Evolutionary conservation across 2,329 filamentous ascomycete species (phyloP), one percentile per base, ranked within the genome.

Genomic region (Lasiodiplodia hormozganensis): DNA sequence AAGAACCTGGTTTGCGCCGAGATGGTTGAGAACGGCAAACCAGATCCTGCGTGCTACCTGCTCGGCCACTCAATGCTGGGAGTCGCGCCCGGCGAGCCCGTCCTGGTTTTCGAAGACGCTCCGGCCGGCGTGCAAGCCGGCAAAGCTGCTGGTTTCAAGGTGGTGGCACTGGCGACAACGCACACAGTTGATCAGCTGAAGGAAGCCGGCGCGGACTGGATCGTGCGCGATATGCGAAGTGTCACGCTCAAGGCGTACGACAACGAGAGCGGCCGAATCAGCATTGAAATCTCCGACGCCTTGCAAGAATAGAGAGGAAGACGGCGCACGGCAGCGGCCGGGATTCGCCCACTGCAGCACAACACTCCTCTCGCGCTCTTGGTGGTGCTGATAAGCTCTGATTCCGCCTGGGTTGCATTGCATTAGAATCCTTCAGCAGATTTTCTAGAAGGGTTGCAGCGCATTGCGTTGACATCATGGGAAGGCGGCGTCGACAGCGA

Each of bases 81-180:
- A 2, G 72, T 85, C 12, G 62, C 73, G 5, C 77, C 84, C 23
- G 76, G 77, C 16, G 71, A 74, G 31, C 73, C 75, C 12, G 85
- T 95, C 53, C 83, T 97, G 67, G 94, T 97, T 60, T 82, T 97
- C 47, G 94, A 97, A 81, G 94, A 97, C 82, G 92, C 92, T 68
- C 94, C 94, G 5, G 92, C 93, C 8, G 94, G 94, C 5, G 92
- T 97, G 75, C 85, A 82, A 71, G 89, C 94, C 34, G 94, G 94
- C 60, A 96, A 94, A 81, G 92, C 88, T 0, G 94, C 94, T 11
- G 94, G 93, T 2, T 97, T 92, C 82, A 90, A 87, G 76, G 94
- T 97, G 14, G 82, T 97, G 56, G 94, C 90, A n/a, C 82, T 97
- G 66, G 88, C 92, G 67, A 97, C 94, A 66, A 96, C 92, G 75